Evolutionary conservation across 176 grass and related monocot genomes (phyloP), one percentile per base, ranked within the genome.

Genomic region (Ensete ventricosum): DNA sequence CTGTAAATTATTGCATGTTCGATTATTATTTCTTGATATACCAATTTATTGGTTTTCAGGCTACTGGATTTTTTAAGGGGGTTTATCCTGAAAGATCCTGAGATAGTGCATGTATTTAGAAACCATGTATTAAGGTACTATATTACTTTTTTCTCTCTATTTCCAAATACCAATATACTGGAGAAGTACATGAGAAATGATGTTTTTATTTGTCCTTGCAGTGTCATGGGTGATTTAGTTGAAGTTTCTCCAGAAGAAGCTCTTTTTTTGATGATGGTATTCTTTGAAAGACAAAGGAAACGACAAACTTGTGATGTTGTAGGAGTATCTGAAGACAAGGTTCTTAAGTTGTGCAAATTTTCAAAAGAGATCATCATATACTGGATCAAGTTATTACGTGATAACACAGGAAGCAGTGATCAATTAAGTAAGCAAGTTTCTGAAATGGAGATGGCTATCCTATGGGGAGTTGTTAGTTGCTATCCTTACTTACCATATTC

Each of bases 391-490:
- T 67, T 86, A 76, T 76, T 88, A 79, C 81, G 82, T 70, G 71
- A 78, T 74, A 71, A 60, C 49, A 76, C 78, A 9, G 25, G 22
- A 54, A 79, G 63, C 26, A 62, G 66, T 26, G 73, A 84, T 55
- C 60, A 26, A 54, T 82, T 53, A 80, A 71, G 81, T 64, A 81
- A 83, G 72, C 71, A 78, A 78, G 19, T 93, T 72, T 65, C 50
- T 83, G 82, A 80, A 83, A 82, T 77, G 54, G 85, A 93, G 76
- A 82, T 82, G 60, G 89, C 88, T 78, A 77, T 93, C 77, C 66
- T 97, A 50, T 97, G 88, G 94, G 94, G 80, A 58, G 87, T 84
- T 69, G 66, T 97, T 82, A 81, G 63, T 62, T 97, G 88, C 74
- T 97, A 83, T 71, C 82, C 90, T 59, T 81, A 81, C 74, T 72